Evolutionary conservation across 495 filamentous ascomycete genomes (phyloP).

Genomic region (Hypoxylon lienhwacheense): DNA sequence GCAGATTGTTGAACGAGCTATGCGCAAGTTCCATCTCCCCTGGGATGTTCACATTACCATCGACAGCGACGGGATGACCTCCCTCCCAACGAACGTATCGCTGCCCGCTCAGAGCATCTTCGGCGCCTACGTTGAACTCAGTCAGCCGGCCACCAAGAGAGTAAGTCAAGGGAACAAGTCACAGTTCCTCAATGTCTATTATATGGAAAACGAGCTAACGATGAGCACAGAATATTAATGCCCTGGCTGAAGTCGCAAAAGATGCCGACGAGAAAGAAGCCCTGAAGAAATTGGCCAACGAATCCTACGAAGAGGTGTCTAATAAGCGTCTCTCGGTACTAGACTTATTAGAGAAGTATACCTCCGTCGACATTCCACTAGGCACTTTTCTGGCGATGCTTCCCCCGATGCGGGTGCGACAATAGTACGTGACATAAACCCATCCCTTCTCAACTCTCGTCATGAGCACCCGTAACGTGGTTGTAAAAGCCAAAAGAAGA

Average conservation of each 20-base stretch:
- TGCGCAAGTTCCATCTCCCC: conserved; percentile 56
- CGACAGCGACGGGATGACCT: conserved; percentile 49
- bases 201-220: conserved; percentile 8
- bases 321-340: conserved; percentile 63
- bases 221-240: conserved; percentile 47
- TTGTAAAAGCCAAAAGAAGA: background rate
- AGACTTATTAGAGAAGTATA: conserved; percentile 64
- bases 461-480: no score
- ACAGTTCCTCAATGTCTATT: background rate
- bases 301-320: conserved; percentile 56
- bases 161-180: conserved; percentile 36
- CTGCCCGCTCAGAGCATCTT: conserved; percentile 65
- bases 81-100: conserved; percentile 60
- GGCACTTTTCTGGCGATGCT: conserved; percentile 67
- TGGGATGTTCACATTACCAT: conserved; percentile 63
- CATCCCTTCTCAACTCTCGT: no score
- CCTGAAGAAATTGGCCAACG: conserved; percentile 53
- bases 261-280: conserved; percentile 43
- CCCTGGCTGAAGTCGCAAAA: conserved; percentile 46
- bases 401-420: conserved; percentile 71
- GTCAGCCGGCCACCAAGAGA: conserved; percentile 64
- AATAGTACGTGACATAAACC: conserved; percentile 53
- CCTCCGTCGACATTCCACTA: conserved; percentile 58
- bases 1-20: conserved; percentile 56
- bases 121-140: conserved; percentile 71